Conservation (phyloP, 176 grass and related monocot genomes). For the Aegilops tauschii region DNA sequence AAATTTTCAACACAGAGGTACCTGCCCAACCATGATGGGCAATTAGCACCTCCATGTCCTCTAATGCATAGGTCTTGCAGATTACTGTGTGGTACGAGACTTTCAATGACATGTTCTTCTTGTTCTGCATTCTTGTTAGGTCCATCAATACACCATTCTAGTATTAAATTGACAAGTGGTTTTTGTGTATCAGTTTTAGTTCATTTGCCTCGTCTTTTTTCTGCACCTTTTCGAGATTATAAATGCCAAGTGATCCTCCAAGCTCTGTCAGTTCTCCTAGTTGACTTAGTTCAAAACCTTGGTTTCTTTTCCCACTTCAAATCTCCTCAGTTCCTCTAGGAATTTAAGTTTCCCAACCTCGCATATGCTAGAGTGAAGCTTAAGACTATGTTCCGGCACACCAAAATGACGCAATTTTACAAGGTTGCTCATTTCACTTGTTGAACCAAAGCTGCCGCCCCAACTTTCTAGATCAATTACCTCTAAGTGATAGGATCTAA, state of each 20-base stretch:
- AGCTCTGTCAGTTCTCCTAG: neutral
- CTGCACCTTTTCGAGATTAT: neutral
- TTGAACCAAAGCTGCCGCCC: neutral
- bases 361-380: neutral
- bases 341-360: neutral
- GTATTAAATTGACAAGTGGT: neutral
- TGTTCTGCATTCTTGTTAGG: rapidly evolving
- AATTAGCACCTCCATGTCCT: neutral
- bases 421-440: neutral
- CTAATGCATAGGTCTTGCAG: neutral
- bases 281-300: neutral
- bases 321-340: neutral
- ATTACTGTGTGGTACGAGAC: neutral
- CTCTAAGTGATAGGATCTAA: neutral
- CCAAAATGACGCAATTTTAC: neutral
- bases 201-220: neutral
- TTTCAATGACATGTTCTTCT: neutral
- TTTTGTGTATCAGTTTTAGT: neutral
- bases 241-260: neutral
- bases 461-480: neutral
- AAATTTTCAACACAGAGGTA: neutral
- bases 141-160: neutral
- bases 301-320: neutral
- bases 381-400: rapidly evolving
- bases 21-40: neutral